phyloP scores from a whole-genome alignment of 768 basidiomycete species.

The Phaeotremella skinneri region DNA sequence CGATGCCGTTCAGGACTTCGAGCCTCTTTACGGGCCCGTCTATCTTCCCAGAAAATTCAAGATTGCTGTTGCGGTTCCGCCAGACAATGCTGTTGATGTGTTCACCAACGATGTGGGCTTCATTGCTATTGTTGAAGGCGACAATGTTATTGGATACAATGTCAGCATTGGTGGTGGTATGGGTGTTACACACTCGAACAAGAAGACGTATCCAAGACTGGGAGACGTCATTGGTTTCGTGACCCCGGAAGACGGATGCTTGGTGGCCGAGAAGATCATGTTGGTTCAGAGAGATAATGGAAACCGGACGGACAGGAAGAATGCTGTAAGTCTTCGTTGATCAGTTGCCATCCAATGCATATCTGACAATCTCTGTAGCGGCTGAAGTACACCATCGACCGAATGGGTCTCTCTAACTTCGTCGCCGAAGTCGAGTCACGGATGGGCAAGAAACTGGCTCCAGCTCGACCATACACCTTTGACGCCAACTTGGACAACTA shows the following conservation, averaged over 20 bases:
- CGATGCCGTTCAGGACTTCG: constrained; percentile 87
- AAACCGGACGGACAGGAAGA: constrained; percentile 72
- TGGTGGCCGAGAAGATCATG: constrained; percentile 90
- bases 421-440: constrained; percentile 84
- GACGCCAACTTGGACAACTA: constrained; percentile 88
- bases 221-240: constrained; percentile 91
- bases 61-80: constrained; percentile 92
- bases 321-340: constrained; percentile 58
- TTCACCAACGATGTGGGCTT: constrained; percentile 89
- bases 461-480: constrained; percentile 74
- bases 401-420: constrained; percentile 84
- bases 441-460: constrained; percentile 72
- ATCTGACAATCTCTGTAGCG: constrained; percentile 54
- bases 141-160: constrained; percentile 86
- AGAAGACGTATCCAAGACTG: constrained; percentile 93
- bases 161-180: constrained; percentile 93
- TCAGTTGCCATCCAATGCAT: neutral
- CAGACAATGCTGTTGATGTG: constrained; percentile 92
- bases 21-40: constrained; percentile 96
- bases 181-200: constrained; percentile 99
- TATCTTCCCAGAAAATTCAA: constrained; percentile 98
- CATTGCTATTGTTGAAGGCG: constrained; percentile 81
- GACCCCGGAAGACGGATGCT: constrained; percentile 75
- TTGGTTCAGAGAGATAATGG: constrained; percentile 91
- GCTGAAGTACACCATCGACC: constrained; percentile 94